Evolutionary conservation across 306 rosid genomes (phyloP).

Genomic region (Glycine tomentella): DNA sequence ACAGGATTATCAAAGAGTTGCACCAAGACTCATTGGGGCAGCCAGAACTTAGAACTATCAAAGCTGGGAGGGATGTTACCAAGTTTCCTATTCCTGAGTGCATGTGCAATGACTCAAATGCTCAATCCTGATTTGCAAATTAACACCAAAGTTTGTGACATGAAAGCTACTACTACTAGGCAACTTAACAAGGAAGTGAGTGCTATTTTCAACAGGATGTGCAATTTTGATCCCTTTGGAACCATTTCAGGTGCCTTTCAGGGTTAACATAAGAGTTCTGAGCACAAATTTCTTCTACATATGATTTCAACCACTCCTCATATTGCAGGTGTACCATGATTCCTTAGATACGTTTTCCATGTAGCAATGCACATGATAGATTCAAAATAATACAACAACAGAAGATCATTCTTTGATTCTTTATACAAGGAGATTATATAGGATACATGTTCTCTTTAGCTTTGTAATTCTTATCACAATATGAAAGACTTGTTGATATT

Average conservation of each 20-base stretch:
- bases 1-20: slow-evolving; percentile 65
- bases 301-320: slow-evolving; percentile 24
- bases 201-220: slow-evolving; percentile 25
- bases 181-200: slow-evolving; percentile 28
- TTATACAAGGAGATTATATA: slow-evolving; percentile 56
- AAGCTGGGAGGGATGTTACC: slow-evolving; percentile 83
- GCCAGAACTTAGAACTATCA: slow-evolving; percentile 74
- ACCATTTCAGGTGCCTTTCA: background rate
- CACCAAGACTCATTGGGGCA: slow-evolving; percentile 86
- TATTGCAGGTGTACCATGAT: slow-evolving; percentile 34
- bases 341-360: slow-evolving; percentile 3
- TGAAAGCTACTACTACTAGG: slow-evolving; percentile 14
- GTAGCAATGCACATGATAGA: slow-evolving; percentile 36
- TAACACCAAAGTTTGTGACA: slow-evolving; percentile 34
- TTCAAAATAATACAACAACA: slow-evolving; percentile 36
- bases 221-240: slow-evolving; percentile 50
- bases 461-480: slow-evolving; percentile 49
- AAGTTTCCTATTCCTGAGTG: slow-evolving; percentile 89
- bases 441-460: slow-evolving; percentile 46
- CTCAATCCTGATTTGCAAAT: slow-evolving; percentile 39
- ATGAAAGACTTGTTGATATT: slow-evolving; percentile 45
- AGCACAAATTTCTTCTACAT: slow-evolving; percentile 15
- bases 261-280: slow-evolving; percentile 37
- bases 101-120: slow-evolving; percentile 72
- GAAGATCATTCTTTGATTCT: slow-evolving; percentile 66